These are phyloP conservation scores for Purpureocillium lavendulum DNA, from an alignment of 2,329 filamentous ascomycete genomes.

Conservation along the genomic window DNA sequence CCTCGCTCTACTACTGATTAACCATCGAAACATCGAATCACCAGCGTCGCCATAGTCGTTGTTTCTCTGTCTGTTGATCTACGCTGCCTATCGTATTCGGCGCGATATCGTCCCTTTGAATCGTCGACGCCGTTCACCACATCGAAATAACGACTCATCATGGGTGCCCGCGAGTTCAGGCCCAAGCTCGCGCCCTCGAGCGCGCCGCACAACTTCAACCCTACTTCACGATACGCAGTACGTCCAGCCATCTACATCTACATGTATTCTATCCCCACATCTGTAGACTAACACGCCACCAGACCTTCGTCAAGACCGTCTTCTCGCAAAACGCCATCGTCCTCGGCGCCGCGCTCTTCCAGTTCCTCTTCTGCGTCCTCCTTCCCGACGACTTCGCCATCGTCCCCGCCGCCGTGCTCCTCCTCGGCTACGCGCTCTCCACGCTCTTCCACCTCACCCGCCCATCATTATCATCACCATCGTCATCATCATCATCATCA, in stretches of 20 bases:
- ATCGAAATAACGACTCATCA: neutral
- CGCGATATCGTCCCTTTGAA: too few species aligned
- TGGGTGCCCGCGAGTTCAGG: conserved; percentile 10
- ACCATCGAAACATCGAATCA: too few species aligned
- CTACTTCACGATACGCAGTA: neutral
- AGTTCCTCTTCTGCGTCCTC: conserved; percentile 21
- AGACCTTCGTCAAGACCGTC: conserved; percentile 19
- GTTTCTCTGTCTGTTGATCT: too few species aligned
- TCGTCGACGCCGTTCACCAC: too few species aligned
- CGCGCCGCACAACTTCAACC: conserved; percentile 7
- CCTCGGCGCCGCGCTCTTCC: conserved; percentile 23
- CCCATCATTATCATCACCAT: neutral
- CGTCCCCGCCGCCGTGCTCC: conserved; percentile 20
- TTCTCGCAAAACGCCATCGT: conserved; percentile 24
- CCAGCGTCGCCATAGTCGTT: too few species aligned
- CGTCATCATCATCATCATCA: neutral
- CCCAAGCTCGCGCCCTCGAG: conserved; percentile 15
- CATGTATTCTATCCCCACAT: neutral
- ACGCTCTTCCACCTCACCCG: conserved; percentile 17
- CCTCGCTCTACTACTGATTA: too few species aligned
- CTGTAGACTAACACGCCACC: neutral
- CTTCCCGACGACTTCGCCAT: conserved; percentile 26
- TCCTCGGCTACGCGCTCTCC: conserved; percentile 20
- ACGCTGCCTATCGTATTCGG: too few species aligned
- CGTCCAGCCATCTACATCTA: neutral